phyloP scores from a whole-genome alignment of 2,329 filamentous ascomycete genomes.

The Lachnellula suecica region DNA sequence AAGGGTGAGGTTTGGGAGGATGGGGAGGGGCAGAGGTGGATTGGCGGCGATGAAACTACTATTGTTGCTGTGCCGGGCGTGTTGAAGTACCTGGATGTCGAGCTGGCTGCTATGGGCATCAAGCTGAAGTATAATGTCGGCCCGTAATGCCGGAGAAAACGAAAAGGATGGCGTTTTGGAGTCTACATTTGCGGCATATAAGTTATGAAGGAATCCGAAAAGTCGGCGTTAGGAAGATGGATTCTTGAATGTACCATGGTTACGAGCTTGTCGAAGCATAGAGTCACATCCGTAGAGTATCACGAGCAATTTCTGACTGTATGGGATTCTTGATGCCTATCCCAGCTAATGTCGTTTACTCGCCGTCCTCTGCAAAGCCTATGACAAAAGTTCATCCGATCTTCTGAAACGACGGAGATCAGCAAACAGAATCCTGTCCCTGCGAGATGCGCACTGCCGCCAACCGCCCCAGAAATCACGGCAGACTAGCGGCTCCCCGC shows the following conservation, averaged over 20 bases:
- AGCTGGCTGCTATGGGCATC: conserved; percentile 94
- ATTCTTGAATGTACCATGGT: neutral
- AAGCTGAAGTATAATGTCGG: conserved; percentile 87
- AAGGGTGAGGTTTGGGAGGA: conserved; percentile 89
- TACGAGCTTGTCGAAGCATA: neutral
- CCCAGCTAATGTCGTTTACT: too few species aligned
- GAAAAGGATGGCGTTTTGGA: neutral
- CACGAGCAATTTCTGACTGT: neutral
- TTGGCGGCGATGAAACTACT: conserved; percentile 87
- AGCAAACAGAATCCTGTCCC: too few species aligned
- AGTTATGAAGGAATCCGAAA: neutral
- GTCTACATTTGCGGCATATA: neutral
- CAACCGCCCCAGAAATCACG: too few species aligned
- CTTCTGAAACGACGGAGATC: too few species aligned
- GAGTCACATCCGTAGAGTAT: neutral
- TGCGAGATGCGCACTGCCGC: too few species aligned
- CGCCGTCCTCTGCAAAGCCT: too few species aligned
- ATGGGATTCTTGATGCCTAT: neutral
- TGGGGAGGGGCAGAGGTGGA: conserved; percentile 77
- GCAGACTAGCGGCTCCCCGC: too few species aligned
- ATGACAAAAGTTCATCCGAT: too few species aligned
- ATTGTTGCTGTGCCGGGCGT: conserved; percentile 91
- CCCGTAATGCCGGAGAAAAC: conserved; percentile 17
- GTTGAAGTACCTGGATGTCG: conserved; percentile 89
- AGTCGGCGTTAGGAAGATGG: neutral